Evolutionary conservation across 306 rosid genomes (phyloP), one percentile per base, ranked within the genome.

Genomic region (Inga oerstediana): DNA sequence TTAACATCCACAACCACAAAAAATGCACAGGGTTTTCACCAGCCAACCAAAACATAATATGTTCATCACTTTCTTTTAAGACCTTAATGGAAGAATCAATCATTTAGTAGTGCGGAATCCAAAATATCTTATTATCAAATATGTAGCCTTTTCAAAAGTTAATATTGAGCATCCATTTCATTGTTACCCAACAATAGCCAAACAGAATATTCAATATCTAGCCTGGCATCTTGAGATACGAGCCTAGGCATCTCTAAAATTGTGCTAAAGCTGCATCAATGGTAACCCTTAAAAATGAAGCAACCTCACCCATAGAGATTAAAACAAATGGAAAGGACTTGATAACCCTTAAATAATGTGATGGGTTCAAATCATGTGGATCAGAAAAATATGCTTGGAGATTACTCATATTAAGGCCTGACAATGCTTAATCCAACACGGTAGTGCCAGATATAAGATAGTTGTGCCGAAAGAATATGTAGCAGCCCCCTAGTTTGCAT

Each of bases 401-500:
- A 2, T 10, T 59, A 59, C 66, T 59, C 66, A 22, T n/a, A 22
- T 22, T 22, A 22, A 22, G 66, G 32, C 32, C 34, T 0, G 34
- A 59, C 32, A 59, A 22, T 59, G 66, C 66, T 59, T 3, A n/a
- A 22, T 59, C 34, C 10, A 59, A 59, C 34, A n/a, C 5, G 15
- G 34, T 59, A 59, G 66, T 22, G 10, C 32, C 32, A 58, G 12
- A 58, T 58, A 20, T 22, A 13, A n/a, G 5, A 59, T 59, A 59
- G 2, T 22, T n/a, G 66, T 3, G 24, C 13, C 27, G 8, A 59
- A 22, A 58, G 46, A 76, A 41, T 51, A 75, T 32, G n/a, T 65
- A 64, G 78, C 45, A 78, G 44, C 72, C 74, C 44, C 56, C 46
- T 72, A 85, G 44, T 52, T 59, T 70, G 71, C 48, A 71, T 66